These are phyloP conservation scores for Reutealis trisperma DNA, from an alignment of 345 rosid species.

Conservation along the genomic window DNA sequence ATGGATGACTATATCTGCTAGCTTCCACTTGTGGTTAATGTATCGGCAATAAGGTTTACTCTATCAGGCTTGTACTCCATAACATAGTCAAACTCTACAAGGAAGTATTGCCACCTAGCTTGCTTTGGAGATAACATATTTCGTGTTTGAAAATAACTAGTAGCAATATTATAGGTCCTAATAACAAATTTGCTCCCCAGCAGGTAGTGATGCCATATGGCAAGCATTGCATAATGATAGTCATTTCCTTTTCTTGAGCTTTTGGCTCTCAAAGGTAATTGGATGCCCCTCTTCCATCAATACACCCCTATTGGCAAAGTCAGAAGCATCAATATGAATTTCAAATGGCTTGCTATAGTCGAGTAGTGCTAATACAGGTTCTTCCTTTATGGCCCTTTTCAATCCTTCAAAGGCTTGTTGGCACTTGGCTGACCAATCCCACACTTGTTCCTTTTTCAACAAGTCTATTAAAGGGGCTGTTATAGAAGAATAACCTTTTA, in stretches of 20 bases:
- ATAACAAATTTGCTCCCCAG: no score
- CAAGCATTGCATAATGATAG: no score
- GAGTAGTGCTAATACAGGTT: not conserved
- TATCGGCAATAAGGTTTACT: not conserved
- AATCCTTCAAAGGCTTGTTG: not conserved
- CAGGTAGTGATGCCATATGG: no score
- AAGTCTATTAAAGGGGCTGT: not conserved
- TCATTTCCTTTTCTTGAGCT: not conserved
- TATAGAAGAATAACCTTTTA: not conserved
- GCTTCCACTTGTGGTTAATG: not conserved
- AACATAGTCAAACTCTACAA: not conserved
- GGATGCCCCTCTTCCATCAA: constrained; percentile 4
- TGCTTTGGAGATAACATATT: not conserved
- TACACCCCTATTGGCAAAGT: not conserved
- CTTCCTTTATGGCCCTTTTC: not conserved
- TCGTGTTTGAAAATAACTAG: not conserved
- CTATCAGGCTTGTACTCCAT: not conserved
- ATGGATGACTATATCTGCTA: not conserved
- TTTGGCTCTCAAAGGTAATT: not conserved
- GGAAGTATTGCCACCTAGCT: not conserved
- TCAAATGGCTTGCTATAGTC: not conserved
- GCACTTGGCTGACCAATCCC: not conserved
- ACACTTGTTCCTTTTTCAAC: not conserved
- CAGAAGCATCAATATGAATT: not conserved
- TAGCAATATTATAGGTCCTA: not conserved